Conservation (phyloP, 768 basidiomycete genomes). For the Mycena latifolia region DNA sequence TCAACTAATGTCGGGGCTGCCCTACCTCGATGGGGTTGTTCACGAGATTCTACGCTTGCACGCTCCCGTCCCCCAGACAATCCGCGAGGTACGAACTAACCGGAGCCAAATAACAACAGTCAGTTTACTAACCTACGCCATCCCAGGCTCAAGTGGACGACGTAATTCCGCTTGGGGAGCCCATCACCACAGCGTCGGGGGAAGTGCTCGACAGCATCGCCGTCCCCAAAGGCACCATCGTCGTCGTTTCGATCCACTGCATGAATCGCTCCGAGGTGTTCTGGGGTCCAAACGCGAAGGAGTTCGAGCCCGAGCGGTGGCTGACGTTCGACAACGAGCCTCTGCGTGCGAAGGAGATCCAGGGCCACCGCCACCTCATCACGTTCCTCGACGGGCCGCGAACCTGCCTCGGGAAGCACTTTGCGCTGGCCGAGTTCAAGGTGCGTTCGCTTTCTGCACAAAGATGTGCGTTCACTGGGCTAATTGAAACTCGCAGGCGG, state of each 20-base stretch:
- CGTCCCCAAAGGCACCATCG: conserved; percentile 59
- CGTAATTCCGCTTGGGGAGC: conserved; percentile 66
- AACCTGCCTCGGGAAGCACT: conserved; percentile 61
- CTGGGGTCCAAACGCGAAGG: conserved; percentile 72
- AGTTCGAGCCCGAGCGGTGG: conserved; percentile 78
- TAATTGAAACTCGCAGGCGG: conserved; percentile 46
- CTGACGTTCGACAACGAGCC: conserved; percentile 47
- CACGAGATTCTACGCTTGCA: conserved; percentile 61
- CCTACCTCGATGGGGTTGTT: conserved; percentile 67
- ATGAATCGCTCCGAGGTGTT: conserved; percentile 65
- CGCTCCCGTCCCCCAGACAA: conserved; percentile 50
- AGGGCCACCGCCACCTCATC: conserved; percentile 63
- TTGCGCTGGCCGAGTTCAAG: conserved; percentile 62
- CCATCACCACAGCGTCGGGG: conserved; percentile 59
- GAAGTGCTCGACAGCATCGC: conserved; percentile 52
- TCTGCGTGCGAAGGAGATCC: conserved; percentile 51
- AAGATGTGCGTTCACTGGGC: not conserved
- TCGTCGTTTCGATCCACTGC: conserved; percentile 57
- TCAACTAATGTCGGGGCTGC: conserved; percentile 57
- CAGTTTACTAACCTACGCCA: no score
- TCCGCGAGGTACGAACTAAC: conserved; percentile 41
- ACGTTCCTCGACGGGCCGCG: conserved; percentile 67
- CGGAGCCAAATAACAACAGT: no score
- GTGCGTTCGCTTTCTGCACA: conserved; percentile 30
- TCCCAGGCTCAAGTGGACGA: conserved; percentile 64